A percentile compares a stretch with the other conserved stretches of the same genome.
Conservation (phyloP, 176 grass and related monocot genomes). For the Thinopyrum elongatum region DNA sequence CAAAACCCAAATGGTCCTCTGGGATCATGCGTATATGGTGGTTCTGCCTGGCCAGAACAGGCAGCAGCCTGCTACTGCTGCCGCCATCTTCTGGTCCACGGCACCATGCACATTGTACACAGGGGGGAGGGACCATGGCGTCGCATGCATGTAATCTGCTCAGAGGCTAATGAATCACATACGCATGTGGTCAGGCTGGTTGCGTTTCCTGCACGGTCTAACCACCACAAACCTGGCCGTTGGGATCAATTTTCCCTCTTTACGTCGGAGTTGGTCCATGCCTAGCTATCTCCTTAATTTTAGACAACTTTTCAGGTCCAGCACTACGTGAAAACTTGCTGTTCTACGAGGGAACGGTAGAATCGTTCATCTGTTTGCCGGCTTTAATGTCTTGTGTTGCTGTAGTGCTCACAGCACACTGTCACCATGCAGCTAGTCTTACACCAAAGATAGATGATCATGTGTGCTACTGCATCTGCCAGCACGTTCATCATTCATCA, state of each 20-base stretch:
- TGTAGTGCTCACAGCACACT: neutral
- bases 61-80: neutral
- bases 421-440: neutral
- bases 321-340: neutral
- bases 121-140: neutral
- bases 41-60: neutral
- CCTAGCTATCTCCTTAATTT: neutral
- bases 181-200: too few relatives aligned
- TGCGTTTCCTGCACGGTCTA: constrained; percentile 20
- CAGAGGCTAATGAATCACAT: neutral
- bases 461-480: too few relatives aligned
- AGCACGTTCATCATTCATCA: too few relatives aligned
- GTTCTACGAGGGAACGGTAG: neutral
- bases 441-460: neutral
- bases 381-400: neutral
- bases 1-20: neutral
- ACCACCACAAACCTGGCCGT: constrained; percentile 31
- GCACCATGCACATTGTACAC: neutral
- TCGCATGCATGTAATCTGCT: constrained; percentile 12
- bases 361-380: neutral
- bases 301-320: neutral
- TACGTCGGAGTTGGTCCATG: neutral
- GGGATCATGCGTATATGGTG: neutral
- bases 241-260: constrained; percentile 31
- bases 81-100: neutral